Conservation (phyloP, 306 rosid species). For the Biancaea sappan region DNA sequence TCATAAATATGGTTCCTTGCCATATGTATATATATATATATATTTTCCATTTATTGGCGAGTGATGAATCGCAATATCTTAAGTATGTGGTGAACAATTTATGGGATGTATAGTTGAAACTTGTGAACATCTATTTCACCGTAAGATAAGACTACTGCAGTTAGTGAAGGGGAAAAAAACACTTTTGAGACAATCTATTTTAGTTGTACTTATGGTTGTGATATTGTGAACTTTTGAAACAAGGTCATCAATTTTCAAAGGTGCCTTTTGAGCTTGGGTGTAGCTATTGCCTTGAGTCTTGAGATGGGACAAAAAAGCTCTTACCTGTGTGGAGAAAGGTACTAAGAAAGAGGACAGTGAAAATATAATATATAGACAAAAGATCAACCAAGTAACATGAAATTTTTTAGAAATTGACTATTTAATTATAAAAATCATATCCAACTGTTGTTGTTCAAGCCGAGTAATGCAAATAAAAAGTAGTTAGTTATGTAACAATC, state of each 20-base stretch:
- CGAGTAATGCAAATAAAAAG: not conserved
- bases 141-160: constrained; percentile 6
- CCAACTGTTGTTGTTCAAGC: not conserved
- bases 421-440: not conserved
- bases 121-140: not conserved
- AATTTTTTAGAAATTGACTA: not conserved
- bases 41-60: not conserved
- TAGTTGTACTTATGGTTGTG: not conserved
- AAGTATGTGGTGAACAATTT: not conserved
- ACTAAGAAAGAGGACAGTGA: not conserved
- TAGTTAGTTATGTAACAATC: not conserved
- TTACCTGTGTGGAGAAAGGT: not conserved
- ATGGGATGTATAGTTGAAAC: not conserved
- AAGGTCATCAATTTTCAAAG: not conserved
- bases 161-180: constrained; percentile 17
- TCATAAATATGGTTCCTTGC: not conserved
- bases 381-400: not conserved
- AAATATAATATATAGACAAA: too few species aligned
- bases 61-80: not conserved
- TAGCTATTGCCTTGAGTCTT: not conserved
- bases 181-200: not conserved
- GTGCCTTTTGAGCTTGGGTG: not conserved
- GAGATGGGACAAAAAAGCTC: not conserved
- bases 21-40: too few species aligned
- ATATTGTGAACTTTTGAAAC: not conserved